A percentile compares a stretch with the other conserved stretches of the same genome.
These are phyloP conservation scores for Striga hermonthica DNA, from an alignment of 305 asterid species.

Conservation along the genomic window DNA sequence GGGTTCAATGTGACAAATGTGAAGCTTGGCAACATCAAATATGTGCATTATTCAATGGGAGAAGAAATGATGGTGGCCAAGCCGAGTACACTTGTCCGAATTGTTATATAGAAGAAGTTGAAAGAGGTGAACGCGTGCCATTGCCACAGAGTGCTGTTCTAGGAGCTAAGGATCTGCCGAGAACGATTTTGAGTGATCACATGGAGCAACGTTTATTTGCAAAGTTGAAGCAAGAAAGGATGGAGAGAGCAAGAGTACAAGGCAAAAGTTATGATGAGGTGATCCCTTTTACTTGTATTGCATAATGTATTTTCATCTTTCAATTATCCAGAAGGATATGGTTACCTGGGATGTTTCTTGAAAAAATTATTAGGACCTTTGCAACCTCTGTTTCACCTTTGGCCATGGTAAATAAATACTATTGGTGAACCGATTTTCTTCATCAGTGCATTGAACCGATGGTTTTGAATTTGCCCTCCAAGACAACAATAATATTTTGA, in stretches of 20 bases:
- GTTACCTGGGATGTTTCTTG: conserved; percentile 28
- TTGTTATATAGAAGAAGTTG: conserved; percentile 88
- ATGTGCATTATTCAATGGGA: conserved; percentile 94
- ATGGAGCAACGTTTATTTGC: conserved; percentile 74
- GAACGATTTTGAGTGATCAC: conserved; percentile 91
- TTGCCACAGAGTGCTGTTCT: conserved; percentile 90
- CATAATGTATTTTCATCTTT: conserved; percentile 22
- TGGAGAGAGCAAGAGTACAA: conserved; percentile 78
- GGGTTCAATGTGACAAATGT: conserved; percentile 99
- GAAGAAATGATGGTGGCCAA: conserved; percentile 95
- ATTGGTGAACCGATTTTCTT: too few species aligned
- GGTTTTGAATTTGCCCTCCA: neutral
- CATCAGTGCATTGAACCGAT: neutral
- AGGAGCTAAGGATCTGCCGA: conserved; percentile 93
- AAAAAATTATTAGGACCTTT: neutral
- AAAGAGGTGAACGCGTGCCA: conserved; percentile 87
- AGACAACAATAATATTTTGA: neutral
- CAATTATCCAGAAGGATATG: conserved; percentile 27
- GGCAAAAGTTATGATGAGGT: conserved; percentile 93
- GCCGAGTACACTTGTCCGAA: conserved; percentile 99
- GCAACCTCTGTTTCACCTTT: too few species aligned
- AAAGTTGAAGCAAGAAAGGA: conserved; percentile 84
- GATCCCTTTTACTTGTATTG: conserved; percentile 33
- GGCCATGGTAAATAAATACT: too few species aligned
- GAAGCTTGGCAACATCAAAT: conserved; percentile 99